Evolutionary conservation across 2,329 filamentous ascomycete species (phyloP).

Genomic region (Alternaria longipes): DNA sequence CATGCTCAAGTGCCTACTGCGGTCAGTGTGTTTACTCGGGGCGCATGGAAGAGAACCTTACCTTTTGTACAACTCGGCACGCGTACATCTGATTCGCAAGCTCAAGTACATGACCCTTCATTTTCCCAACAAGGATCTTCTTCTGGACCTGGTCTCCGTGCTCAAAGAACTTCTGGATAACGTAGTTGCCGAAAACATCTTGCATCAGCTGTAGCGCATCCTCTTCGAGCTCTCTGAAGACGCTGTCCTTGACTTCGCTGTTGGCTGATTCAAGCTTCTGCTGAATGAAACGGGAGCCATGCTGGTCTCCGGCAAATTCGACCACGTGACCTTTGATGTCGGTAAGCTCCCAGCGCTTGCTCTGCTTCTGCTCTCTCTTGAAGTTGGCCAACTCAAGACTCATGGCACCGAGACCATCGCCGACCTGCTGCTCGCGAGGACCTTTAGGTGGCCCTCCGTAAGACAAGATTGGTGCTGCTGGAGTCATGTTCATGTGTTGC

Average conservation of each 20-base stretch:
- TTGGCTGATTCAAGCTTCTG: slow-evolving; percentile 90
- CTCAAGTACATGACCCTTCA: slow-evolving; percentile 83
- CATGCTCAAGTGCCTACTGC: slow-evolving; percentile 81
- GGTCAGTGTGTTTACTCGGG: slow-evolving; percentile 9
- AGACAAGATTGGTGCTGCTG: slow-evolving; percentile 49
- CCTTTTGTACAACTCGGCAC: slow-evolving; percentile 95
- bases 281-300: slow-evolving; percentile 95
- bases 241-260: slow-evolving; percentile 91
- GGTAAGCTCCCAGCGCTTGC: slow-evolving; percentile 81
- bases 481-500: slow-evolving; percentile 46
- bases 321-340: slow-evolving; percentile 89
- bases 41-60: slow-evolving; percentile 43
- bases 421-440: slow-evolving; percentile 63
- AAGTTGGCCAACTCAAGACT: slow-evolving; percentile 84
- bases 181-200: slow-evolving; percentile 97
- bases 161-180: slow-evolving; percentile 97
- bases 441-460: slow-evolving; percentile 53
- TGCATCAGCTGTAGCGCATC: slow-evolving; percentile 92
- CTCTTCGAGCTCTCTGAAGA: slow-evolving; percentile 86
- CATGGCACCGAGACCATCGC: slow-evolving; percentile 65
- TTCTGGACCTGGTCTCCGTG: slow-evolving; percentile 95
- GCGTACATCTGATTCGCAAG: slow-evolving; percentile 91
- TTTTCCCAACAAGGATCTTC: slow-evolving; percentile 81
- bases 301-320: slow-evolving; percentile 95
- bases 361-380: slow-evolving; percentile 75